phyloP scores from a whole-genome alignment of 805 yeast species.

The Nakazawaea laoshanensis region DNA sequence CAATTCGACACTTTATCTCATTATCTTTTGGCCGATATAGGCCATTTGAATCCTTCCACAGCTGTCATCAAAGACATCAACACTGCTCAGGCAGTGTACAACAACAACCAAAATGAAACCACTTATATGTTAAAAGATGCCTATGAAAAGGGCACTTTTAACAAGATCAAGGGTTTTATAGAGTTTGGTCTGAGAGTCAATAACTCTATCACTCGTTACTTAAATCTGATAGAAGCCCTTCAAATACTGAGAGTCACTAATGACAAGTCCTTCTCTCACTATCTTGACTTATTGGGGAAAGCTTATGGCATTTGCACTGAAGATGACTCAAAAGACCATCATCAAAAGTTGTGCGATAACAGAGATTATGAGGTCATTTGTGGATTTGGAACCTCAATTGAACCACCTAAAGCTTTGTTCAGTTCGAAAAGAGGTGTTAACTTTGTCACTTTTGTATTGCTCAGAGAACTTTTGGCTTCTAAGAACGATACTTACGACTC shows the following conservation, averaged over 20 bases:
- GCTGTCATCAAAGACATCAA: slow-evolving; percentile 24
- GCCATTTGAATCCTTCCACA: slow-evolving; percentile 36
- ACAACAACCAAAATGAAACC: slow-evolving; percentile 43
- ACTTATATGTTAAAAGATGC: slow-evolving; percentile 40
- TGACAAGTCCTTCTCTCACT: slow-evolving; percentile 11
- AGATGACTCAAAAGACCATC: slow-evolving; percentile 21
- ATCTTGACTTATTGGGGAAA: slow-evolving; percentile 16
- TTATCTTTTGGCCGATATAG: slow-evolving; percentile 38
- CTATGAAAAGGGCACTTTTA: slow-evolving; percentile 50
- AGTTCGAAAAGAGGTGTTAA: slow-evolving; percentile 18
- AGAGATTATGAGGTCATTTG: slow-evolving; percentile 50
- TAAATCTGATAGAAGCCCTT: slow-evolving; percentile 24
- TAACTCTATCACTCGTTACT: slow-evolving; percentile 39
- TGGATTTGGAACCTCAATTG: slow-evolving; percentile 34
- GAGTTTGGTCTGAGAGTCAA: slow-evolving; percentile 46
- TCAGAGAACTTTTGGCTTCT: slow-evolving; percentile 32
- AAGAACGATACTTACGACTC: slow-evolving; percentile 18
- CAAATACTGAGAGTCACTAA: slow-evolving; percentile 23
- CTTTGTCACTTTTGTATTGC: slow-evolving; percentile 27
- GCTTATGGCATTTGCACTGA: slow-evolving; percentile 14
- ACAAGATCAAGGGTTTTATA: slow-evolving; percentile 60
- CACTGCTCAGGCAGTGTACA: slow-evolving; percentile 40
- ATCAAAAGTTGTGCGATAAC: slow-evolving; percentile 38
- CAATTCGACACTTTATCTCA: slow-evolving; percentile 68
- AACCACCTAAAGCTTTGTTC: slow-evolving; percentile 15